These are phyloP conservation scores for Cladophialophora bantiana DNA, from an alignment of 2,329 filamentous ascomycete species.

Conservation along the genomic window DNA sequence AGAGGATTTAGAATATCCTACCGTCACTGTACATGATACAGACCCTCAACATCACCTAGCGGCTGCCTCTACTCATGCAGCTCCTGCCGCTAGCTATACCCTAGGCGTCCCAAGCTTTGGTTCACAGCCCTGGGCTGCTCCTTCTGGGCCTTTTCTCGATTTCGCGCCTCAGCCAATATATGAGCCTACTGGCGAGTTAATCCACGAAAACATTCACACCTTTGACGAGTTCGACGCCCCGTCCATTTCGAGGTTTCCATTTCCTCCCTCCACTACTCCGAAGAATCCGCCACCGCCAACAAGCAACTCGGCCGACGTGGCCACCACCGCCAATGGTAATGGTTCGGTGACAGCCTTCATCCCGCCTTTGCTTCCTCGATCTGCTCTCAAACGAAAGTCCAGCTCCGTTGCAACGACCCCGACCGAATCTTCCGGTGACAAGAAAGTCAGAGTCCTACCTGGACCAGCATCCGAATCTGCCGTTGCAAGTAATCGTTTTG, in stretches of 20 bases:
- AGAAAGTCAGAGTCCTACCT: constrained; percentile 24
- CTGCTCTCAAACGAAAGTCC: constrained; percentile 37
- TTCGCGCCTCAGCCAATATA: constrained; percentile 37
- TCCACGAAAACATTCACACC: constrained; percentile 31
- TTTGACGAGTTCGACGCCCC: constrained; percentile 36
- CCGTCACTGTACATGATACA: constrained; percentile 28
- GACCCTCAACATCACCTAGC: constrained; percentile 30
- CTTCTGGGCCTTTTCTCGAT: constrained; percentile 33
- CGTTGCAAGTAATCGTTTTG: constrained; percentile 28
- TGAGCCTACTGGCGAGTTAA: constrained; percentile 37
- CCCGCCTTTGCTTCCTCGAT: constrained; percentile 33
- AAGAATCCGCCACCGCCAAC: constrained; percentile 22
- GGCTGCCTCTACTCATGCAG: constrained; percentile 31
- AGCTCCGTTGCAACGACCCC: constrained; percentile 29
- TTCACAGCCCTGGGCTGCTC: constrained; percentile 33
- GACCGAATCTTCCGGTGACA: constrained; percentile 21
- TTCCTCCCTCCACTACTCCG: constrained; percentile 23
- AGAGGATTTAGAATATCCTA: constrained; percentile 28
- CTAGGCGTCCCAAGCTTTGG: constrained; percentile 36
- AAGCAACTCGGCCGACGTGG: constrained; percentile 17
- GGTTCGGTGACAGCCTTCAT: constrained; percentile 29
- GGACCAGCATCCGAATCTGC: constrained; percentile 24
- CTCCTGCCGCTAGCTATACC: constrained; percentile 30
- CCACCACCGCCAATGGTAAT: constrained; percentile 30
- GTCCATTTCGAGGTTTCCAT: constrained; percentile 25